A percentile compares a stretch with the other conserved stretches of the same genome.
phyloP scores from a whole-genome alignment of 2,329 filamentous ascomycete species.

The Aspergillus felis region DNA sequence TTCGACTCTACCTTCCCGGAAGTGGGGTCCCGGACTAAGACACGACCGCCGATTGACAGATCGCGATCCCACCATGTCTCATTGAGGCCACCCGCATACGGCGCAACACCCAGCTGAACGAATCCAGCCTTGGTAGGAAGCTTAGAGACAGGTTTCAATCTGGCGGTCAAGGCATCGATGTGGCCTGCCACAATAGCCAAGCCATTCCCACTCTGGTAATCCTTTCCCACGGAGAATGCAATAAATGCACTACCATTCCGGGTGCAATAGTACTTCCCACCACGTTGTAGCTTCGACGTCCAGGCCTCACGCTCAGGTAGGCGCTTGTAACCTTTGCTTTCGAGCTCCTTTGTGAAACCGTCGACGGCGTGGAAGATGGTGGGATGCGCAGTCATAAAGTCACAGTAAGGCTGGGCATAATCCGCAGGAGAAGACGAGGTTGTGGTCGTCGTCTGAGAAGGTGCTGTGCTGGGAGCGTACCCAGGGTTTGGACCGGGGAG shows the following conservation, averaged over 20 bases:
- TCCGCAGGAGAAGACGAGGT: slow-evolving; percentile 44
- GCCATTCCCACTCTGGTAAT: slow-evolving; percentile 80
- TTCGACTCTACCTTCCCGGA: slow-evolving; percentile 73
- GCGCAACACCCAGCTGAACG: slow-evolving; percentile 83
- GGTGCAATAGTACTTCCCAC: slow-evolving; percentile 84
- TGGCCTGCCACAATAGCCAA: slow-evolving; percentile 87
- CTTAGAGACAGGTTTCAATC: slow-evolving; percentile 84
- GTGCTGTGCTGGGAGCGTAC: not conserved
- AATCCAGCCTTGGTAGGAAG: slow-evolving; percentile 83
- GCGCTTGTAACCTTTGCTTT: slow-evolving; percentile 67
- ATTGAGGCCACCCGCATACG: slow-evolving; percentile 84
- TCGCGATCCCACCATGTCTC: slow-evolving; percentile 97
- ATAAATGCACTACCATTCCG: slow-evolving; percentile 84
- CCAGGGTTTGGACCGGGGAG: slow-evolving; percentile 18
- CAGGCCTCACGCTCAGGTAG: slow-evolving; percentile 75
- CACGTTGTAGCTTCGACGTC: slow-evolving; percentile 65
- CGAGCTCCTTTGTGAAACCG: slow-evolving; percentile 70
- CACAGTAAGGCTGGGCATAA: slow-evolving; percentile 79
- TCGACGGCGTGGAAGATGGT: slow-evolving; percentile 89
- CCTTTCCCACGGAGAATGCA: slow-evolving; percentile 75
- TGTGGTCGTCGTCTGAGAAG: not conserved
- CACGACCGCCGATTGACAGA: slow-evolving; percentile 81
- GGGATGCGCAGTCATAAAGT: slow-evolving; percentile 84
- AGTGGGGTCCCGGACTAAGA: slow-evolving; percentile 70
- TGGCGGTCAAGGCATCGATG: slow-evolving; percentile 86